Base-by-base conservation (phyloP, 208 protist species). In the Borovskyia barvae region DNA sequence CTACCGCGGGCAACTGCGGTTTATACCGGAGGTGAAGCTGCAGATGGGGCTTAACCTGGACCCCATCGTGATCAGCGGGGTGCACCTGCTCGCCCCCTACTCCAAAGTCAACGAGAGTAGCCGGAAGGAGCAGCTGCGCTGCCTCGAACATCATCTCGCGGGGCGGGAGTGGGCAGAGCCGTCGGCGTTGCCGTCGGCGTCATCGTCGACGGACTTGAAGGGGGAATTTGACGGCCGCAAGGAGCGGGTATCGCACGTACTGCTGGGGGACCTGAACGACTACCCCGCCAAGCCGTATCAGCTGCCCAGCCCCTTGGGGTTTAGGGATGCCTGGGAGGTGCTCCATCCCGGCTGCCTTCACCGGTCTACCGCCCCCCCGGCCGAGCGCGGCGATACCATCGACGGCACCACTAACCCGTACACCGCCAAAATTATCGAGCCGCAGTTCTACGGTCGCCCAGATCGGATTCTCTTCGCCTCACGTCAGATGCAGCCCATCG, bases 191-290 rank as follows among this genome's bases (percentile, higher is more conserved):
- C n/a, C n/a, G n/a, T n/a, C n/a, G n/a, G n/a, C n/a, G n/a, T n/a
- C n/a, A n/a, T n/a, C n/a, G n/a, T n/a, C n/a, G n/a, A n/a, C n/a
- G n/a, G n/a, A n/a, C n/a, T n/a, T n/a, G n/a, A n/a, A n/a, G n/a
- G n/a, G n/a, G n/a, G n/a, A n/a, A n/a, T n/a, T n/a, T n/a, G n/a
- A n/a, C n/a, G n/a, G n/a, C n/a, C 62, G 15, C 52, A 48, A 26
- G 51, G 80, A 47, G 20, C n/a, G n/a, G n/a, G n/a, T n/a, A n/a
- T n/a, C n/a, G n/a, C n/a, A n/a, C n/a, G n/a, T n/a, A n/a, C 85
- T n/a, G 70, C 82, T 63, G 77, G 81, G 9, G 81, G 85, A 46
- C 82, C 85, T 48, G 80, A 5, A 84, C 59, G 77, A 85, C 41
- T 76, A 19, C 56, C 71, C 77, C 20, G 48, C 43, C 11, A 73